Percentiles rank a stretch among this genome's conserved stretches.
Evolutionary conservation across 2,329 filamentous ascomycete genomes (phyloP).

Genomic region (Cladosporium sp.): DNA sequence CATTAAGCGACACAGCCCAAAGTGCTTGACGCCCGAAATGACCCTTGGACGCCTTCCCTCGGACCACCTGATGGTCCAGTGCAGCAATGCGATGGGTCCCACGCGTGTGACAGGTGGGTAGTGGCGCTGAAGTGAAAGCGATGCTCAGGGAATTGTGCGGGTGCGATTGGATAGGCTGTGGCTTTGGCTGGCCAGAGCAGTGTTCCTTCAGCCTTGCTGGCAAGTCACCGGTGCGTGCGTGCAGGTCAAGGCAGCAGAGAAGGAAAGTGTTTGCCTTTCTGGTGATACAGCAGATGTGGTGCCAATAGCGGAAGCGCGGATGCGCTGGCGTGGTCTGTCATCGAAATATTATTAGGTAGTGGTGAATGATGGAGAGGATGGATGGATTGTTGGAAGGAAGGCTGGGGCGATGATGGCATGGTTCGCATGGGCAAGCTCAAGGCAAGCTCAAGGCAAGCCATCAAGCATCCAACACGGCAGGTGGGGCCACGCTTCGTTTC

Average conservation of each 20-base stretch:
- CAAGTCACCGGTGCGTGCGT: background rate
- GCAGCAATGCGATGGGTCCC: background rate
- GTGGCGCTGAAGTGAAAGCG: background rate
- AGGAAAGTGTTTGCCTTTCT: background rate
- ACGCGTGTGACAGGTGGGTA: background rate
- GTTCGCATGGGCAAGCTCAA: background rate
- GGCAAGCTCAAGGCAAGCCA: background rate
- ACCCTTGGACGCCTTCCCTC: background rate
- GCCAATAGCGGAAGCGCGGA: background rate
- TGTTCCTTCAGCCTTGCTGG: slow-evolving; percentile 1
- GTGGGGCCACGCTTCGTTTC: background rate
- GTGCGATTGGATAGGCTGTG: background rate
- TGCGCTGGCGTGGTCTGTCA: slow-evolving; percentile 5
- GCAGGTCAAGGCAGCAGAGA: background rate
- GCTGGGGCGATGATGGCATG: background rate
- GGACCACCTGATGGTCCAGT: background rate
- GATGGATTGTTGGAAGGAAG: background rate
- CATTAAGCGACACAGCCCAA: slow-evolving; percentile 1
- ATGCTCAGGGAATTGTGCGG: background rate
- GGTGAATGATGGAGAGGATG: background rate
- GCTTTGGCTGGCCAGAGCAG: background rate
- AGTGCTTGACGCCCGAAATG: slow-evolving; percentile 3
- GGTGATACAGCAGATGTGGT: background rate
- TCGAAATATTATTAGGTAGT: background rate
- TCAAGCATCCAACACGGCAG: background rate